Base-by-base conservation (phyloP, 768 basidiomycete species). In the Podaxis pistillaris region DNA sequence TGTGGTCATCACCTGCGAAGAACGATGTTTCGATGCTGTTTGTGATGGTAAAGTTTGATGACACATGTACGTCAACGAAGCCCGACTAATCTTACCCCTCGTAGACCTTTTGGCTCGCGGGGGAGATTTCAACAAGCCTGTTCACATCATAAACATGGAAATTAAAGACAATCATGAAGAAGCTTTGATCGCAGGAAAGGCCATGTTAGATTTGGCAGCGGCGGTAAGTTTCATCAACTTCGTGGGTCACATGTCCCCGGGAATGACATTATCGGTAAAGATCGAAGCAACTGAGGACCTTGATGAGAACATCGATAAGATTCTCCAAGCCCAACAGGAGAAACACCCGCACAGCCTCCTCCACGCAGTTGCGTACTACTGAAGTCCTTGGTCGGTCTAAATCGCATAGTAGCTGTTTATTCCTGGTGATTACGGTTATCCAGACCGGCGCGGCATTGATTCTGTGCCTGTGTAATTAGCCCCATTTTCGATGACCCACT, bases 131-230 rank as follows among this genome's bases (percentile, higher is more conserved):
- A 98, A 94, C 77, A 89, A 89, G 64, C 91, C 96, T 1, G 94
- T 98, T 17, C 97, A 99, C 74, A 74, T 99, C 47, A 93, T 99
- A 70, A 99, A 99, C 75, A 86, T 98, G 64, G 97, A 99, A 72
- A 98, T 98, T 76, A 97, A 93, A 78, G 97, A 99, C 76, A 98
- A 97, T 71, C 96, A 98, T 68, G 97, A 98, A 81, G 97, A 99
- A 75, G 97, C 97, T 0, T 80, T 91, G 52, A 94, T 98, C 66
- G 97, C 97, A 26, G 96, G 97, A 17, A 93, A 89, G 73, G 95
- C 96, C 1, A 95, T 98, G 72, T 79, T 98, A 30, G 96, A 96
- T 69, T 79, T 99, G 22, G 94, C 94, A 7, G 80, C 86, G 53
- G 90, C 95, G 59, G 96, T 97, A 70, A 77, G 93, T 81, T 17